Evolutionary conservation across 163 green algal species (phyloP).

Genomic region (Scenedesmus sp.): DNA sequence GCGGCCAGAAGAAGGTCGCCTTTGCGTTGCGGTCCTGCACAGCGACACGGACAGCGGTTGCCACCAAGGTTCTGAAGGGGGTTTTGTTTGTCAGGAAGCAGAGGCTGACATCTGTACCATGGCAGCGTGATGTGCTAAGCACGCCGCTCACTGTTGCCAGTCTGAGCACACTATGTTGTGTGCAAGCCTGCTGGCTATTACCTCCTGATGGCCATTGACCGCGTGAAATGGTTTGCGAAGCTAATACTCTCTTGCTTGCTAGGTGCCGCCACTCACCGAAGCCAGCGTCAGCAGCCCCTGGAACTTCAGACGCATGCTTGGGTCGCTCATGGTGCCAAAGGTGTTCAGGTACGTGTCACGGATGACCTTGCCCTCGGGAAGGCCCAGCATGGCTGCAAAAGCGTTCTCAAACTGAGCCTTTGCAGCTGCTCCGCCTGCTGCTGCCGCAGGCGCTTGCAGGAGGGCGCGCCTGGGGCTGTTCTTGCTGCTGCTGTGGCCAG

Average conservation of each 20-base stretch:
- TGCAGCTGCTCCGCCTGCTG: background rate
- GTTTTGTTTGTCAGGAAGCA: too few species aligned
- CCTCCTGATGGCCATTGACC: too few species aligned
- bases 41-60: background rate
- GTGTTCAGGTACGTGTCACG: constrained; percentile 7
- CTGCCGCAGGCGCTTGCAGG: background rate
- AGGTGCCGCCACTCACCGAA: background rate
- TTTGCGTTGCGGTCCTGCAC: background rate
- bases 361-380: background rate
- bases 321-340: background rate
- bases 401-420: background rate
- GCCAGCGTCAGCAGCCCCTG: background rate
- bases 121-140: background rate
- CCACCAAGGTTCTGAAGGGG: too few species aligned
- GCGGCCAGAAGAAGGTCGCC: background rate
- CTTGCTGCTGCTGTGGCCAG: background rate
- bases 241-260: background rate
- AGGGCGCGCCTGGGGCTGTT: background rate
- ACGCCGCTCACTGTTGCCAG: background rate
- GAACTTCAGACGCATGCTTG: background rate
- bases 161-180: too few species aligned
- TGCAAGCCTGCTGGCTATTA: too few species aligned
- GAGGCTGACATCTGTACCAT: background rate
- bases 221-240: too few species aligned
- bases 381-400: constrained; percentile 8